Base-by-base conservation (phyloP, 2,329 filamentous ascomycete species). In the Pseudogymnoascus sp. region DNA sequence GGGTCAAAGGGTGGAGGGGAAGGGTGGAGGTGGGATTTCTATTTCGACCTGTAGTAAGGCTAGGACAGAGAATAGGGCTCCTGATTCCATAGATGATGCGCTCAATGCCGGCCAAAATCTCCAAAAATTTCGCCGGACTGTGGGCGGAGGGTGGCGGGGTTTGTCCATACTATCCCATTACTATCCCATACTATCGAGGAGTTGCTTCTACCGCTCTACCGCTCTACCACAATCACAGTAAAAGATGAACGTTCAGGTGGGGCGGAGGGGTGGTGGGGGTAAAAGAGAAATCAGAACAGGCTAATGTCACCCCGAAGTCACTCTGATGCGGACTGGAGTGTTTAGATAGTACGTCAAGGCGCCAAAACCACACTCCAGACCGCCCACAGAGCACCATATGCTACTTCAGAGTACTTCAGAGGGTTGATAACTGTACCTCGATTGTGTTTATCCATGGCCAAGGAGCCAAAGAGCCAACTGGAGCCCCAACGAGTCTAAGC, bases 221-320 rank as follows among this genome's bases (percentile, higher is more conserved):
- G 43, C 3, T 21, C 16, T 28, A 49, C 43, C 23, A 53, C 46
- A 53, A 53, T 31, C 46, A 7, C 3, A 53, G 25, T 23, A 53
- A 53, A 53, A 18, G 25, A 53, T 53, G 46, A 31, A 34, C 46
- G 25, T 12, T 53, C 46, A 53, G 46, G 46, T 53, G 46, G 46
- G 46, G 46, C 46, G 46, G 46, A 53, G 46, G 46, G 46, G 46
- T 53, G 46, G 46, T 53, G 46, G 46, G 46, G 46, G 46, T 16
- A 31, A 53, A 53, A 31, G 14, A 18, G 25, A 34, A 53, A 31
- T 4, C 25, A 53, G 25, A 53, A 53, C 46, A 53, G 46, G n/a
- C 46, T 53, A 53, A 53, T 53, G 46, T 53, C 43, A 53, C 43
- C 23, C n/a, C 14, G 9, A 53, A 53, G 43, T 53, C 23, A 53